phyloP scores from a whole-genome alignment of 1,139 yeast species.

The Diutina siamensis region DNA sequence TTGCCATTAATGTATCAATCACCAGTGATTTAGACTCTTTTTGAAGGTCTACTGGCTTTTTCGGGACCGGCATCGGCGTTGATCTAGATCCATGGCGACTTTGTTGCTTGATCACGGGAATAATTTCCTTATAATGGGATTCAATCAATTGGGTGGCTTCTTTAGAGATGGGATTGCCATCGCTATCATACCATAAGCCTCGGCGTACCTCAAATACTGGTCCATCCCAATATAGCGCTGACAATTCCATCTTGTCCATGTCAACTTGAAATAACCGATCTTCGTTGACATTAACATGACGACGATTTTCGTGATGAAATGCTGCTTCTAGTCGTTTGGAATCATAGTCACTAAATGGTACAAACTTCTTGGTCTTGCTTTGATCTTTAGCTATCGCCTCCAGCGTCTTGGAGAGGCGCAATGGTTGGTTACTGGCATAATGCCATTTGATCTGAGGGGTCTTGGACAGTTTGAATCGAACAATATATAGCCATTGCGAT shows the following conservation, averaged over 20 bases:
- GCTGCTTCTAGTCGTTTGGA: neutral
- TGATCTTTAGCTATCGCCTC: neutral
- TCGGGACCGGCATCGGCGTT: constrained; percentile 9
- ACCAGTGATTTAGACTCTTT: constrained; percentile 9
- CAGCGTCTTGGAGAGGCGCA: neutral
- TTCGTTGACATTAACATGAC: constrained; percentile 22
- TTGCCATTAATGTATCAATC: constrained; percentile 9
- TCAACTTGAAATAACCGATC: constrained; percentile 72
- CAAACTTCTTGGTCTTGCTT: neutral
- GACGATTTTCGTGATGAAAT: neutral
- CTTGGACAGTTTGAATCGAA: neutral
- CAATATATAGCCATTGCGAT: no score
- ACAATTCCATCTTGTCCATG: constrained; percentile 36
- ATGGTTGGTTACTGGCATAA: neutral
- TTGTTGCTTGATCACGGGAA: constrained; percentile 13
- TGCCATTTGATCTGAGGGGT: neutral
- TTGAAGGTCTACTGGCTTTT: constrained; percentile 8
- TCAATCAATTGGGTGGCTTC: constrained; percentile 51
- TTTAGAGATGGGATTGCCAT: constrained; percentile 47
- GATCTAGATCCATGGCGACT: neutral
- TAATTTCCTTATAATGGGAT: constrained; percentile 28
- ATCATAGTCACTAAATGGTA: neutral
- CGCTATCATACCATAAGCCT: constrained; percentile 70
- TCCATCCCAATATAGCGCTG: constrained; percentile 85
- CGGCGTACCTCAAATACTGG: constrained; percentile 75